Percentiles rank a stretch among this genome's conserved stretches.
phyloP scores from a whole-genome alignment of 2,329 filamentous ascomycete genomes.

The Coniochaeta ligniaria region DNA sequence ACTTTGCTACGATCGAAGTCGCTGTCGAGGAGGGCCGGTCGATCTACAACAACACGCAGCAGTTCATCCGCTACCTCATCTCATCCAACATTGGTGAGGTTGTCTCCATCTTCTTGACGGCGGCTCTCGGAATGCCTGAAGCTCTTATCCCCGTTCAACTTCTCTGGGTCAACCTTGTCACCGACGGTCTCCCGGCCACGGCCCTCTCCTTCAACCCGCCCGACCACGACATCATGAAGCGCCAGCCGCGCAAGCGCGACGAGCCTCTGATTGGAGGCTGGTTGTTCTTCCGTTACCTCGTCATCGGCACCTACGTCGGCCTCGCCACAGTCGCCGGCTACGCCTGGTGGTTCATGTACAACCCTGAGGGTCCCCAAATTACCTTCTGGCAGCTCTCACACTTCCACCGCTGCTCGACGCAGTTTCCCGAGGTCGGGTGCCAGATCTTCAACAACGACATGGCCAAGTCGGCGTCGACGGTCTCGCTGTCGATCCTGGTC shows the following conservation, averaged over 20 bases:
- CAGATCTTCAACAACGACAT: slow-evolving; percentile 82
- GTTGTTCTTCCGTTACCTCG: slow-evolving; percentile 96
- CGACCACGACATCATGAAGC: slow-evolving; percentile 97
- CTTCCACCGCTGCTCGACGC: slow-evolving; percentile 85
- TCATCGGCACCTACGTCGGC: slow-evolving; percentile 93
- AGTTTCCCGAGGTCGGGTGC: slow-evolving; percentile 87
- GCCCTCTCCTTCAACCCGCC: slow-evolving; percentile 96
- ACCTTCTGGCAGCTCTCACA: slow-evolving; percentile 80
- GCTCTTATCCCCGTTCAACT: slow-evolving; percentile 95
- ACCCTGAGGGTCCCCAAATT: slow-evolving; percentile 83
- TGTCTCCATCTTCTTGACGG: slow-evolving; percentile 96
- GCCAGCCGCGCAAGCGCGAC: slow-evolving; percentile 83
- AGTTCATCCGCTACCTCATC: slow-evolving; percentile 98
- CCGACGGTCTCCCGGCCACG: slow-evolving; percentile 91
- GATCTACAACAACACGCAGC: slow-evolving; percentile 99
- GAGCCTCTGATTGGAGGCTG: slow-evolving; percentile 89
- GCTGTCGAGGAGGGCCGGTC: slow-evolving; percentile 95
- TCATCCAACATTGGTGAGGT: slow-evolving; percentile 99
- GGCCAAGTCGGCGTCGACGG: slow-evolving; percentile 84
- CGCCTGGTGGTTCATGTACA: slow-evolving; percentile 99
- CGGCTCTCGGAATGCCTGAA: slow-evolving; percentile 94
- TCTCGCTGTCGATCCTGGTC: slow-evolving; percentile 86
- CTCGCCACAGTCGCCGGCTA: slow-evolving; percentile 93
- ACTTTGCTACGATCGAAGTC: slow-evolving; percentile 95
- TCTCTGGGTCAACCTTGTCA: slow-evolving; percentile 97